Evolutionary conservation across 306 rosid genomes (phyloP).

Genomic region (Quercus berberidifolia): DNA sequence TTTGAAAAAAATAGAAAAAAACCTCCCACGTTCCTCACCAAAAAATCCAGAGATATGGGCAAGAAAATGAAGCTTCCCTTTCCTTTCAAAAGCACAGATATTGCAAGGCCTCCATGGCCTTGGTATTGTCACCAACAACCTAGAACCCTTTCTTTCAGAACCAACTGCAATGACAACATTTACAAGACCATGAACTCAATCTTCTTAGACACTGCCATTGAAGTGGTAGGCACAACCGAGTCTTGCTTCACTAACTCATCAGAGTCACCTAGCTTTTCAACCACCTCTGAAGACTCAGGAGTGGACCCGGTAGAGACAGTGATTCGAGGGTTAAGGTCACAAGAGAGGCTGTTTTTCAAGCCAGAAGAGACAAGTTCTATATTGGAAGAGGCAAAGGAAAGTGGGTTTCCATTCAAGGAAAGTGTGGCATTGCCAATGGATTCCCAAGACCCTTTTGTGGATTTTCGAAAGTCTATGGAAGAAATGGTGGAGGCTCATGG

Average conservation of each 20-base stretch:
- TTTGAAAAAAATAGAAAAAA: background rate
- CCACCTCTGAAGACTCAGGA: constrained; percentile 22
- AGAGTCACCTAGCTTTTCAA: constrained; percentile 35
- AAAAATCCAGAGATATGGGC: constrained; percentile 22
- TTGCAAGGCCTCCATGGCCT: constrained; percentile 39
- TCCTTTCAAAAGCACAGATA: constrained; percentile 37
- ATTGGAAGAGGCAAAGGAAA: constrained; percentile 28
- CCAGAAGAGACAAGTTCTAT: constrained; percentile 53
- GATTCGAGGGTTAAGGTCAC: constrained; percentile 51
- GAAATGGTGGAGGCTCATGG: constrained; percentile 76
- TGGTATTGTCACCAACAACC: constrained; percentile 76
- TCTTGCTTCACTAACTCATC: constrained; percentile 36
- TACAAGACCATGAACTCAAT: constrained; percentile 49
- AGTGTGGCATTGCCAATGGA: constrained; percentile 48
- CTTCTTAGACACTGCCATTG: constrained; percentile 34
- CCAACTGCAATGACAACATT: constrained; percentile 17
- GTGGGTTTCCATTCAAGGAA: constrained; percentile 39
- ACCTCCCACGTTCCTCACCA: background rate
- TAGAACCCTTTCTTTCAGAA: constrained; percentile 70
- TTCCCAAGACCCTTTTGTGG: constrained; percentile 58
- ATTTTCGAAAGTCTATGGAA: constrained; percentile 73
- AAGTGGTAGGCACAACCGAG: constrained; percentile 3
- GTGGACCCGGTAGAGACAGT: constrained; percentile 45
- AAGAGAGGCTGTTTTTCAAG: constrained; percentile 62
- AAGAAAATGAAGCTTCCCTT: constrained; percentile 72